Evolutionary conservation across 83 land plant species (phyloP).

Genomic region (Thuja plicata): DNA sequence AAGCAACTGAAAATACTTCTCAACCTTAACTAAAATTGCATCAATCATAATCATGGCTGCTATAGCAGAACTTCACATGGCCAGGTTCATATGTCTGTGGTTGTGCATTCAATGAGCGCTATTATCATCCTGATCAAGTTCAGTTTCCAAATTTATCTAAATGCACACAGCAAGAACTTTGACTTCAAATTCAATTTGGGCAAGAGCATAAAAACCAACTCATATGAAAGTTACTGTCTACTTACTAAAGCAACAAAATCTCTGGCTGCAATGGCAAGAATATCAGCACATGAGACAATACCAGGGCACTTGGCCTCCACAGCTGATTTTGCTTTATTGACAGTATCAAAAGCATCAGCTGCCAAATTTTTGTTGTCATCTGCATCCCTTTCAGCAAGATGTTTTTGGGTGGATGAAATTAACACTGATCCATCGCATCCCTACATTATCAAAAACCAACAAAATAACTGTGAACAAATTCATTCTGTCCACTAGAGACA

Average conservation of each 20-base stretch:
- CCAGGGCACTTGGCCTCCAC: conserved; percentile 25
- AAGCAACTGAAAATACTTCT: neutral
- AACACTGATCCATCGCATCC: conserved; percentile 21
- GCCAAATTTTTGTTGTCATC: conserved; percentile 19
- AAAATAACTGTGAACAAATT: neutral
- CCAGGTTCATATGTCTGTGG: neutral
- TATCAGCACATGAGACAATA: conserved; percentile 22
- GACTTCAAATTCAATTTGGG: neutral
- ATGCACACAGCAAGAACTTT: neutral
- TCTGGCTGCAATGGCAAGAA: conserved; percentile 24
- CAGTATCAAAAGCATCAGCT: conserved; percentile 13
- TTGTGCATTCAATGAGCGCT: neutral
- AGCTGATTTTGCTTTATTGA: conserved; percentile 16
- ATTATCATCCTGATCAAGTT: too few species aligned
- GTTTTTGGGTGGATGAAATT: conserved; percentile 10
- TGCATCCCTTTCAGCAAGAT: conserved; percentile 16
- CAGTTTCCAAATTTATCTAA: too few species aligned
- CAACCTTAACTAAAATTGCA: neutral
- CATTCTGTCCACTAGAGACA: neutral
- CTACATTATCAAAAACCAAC: neutral
- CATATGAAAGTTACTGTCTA: neutral
- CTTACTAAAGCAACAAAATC: conserved; percentile 19
- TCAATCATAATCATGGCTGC: neutral
- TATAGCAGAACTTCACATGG: neutral
- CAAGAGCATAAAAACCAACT: neutral